Evolutionary conservation across 2,329 filamentous ascomycete species (phyloP).

Genomic region (Endothia cerciana): DNA sequence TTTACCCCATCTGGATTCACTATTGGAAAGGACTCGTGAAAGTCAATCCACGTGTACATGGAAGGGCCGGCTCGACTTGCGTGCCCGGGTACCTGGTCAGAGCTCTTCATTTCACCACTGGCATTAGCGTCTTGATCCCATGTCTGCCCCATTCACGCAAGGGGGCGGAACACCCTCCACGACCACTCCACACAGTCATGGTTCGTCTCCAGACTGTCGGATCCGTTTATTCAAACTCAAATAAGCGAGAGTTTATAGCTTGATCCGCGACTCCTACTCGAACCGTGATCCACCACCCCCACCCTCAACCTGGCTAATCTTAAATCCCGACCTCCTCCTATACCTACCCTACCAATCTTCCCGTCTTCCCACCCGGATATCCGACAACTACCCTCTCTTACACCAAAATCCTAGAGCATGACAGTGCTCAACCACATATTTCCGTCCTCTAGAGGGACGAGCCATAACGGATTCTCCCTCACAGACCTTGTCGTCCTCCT

Average conservation of each 20-base stretch:
- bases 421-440: conserved; percentile 21
- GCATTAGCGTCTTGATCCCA: conserved; percentile 29
- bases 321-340: conserved; percentile 9
- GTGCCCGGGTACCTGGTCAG: background rate
- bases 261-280: conserved; percentile 10
- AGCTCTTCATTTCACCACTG: conserved; percentile 17
- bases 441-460: conserved; percentile 5
- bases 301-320: conserved; percentile 14
- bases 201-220: conserved; percentile 31
- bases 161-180: conserved; percentile 21
- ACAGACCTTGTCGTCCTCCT: conserved; percentile 21
- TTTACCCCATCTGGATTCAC: background rate
- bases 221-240: conserved; percentile 27
- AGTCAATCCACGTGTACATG: conserved; percentile 5
- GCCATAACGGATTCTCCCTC: conserved; percentile 14
- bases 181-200: conserved; percentile 20
- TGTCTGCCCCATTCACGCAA: conserved; percentile 21
- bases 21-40: conserved; percentile 1
- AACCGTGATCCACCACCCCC: background rate
- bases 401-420: conserved; percentile 15
- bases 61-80: background rate
- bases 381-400: background rate
- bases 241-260: conserved; percentile 28
- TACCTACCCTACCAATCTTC: conserved; percentile 15
- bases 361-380: conserved; percentile 9